Conservation (phyloP, 176 grass and related monocot species). For the Rhynchospora breviuscula region DNA sequence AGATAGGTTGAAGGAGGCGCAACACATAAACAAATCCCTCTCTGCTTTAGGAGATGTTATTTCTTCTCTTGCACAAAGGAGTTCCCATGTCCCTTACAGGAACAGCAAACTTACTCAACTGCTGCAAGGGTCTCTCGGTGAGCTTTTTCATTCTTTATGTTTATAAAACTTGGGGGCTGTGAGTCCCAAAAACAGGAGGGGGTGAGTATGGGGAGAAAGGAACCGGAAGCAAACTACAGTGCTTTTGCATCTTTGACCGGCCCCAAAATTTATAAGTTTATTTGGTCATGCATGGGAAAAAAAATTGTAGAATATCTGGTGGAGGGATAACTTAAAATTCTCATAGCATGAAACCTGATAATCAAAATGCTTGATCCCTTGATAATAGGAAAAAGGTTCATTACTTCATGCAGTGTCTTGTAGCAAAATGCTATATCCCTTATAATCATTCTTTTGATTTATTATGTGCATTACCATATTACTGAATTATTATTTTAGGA, state of each 20-base stretch:
- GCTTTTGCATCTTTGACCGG: not conserved
- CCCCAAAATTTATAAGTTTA: not conserved
- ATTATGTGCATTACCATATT: not conserved
- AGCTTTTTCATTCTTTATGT: constrained; percentile 15
- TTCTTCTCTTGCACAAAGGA: constrained; percentile 67
- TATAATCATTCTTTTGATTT: not conserved
- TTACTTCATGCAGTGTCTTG: not conserved
- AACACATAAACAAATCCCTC: constrained; percentile 82
- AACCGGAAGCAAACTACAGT: not conserved
- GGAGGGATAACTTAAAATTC: not conserved
- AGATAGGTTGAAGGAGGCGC: constrained; percentile 72
- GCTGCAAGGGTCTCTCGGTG: constrained; percentile 69
- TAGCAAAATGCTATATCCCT: not conserved
- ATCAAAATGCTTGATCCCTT: too few relatives aligned
- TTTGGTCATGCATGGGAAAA: not conserved
- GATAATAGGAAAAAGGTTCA: not conserved
- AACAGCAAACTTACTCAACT: constrained; percentile 95
- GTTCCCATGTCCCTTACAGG: constrained; percentile 64
- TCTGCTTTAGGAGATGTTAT: constrained; percentile 89
- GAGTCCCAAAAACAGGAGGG: not conserved
- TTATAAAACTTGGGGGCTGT: not conserved
- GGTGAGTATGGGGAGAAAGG: not conserved
- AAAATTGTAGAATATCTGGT: not conserved
- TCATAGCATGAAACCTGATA: not conserved
- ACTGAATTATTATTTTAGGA: constrained; percentile 34